phyloP scores from a whole-genome alignment of 2,329 filamentous ascomycete genomes.

The Raffaelea arxii region DNA sequence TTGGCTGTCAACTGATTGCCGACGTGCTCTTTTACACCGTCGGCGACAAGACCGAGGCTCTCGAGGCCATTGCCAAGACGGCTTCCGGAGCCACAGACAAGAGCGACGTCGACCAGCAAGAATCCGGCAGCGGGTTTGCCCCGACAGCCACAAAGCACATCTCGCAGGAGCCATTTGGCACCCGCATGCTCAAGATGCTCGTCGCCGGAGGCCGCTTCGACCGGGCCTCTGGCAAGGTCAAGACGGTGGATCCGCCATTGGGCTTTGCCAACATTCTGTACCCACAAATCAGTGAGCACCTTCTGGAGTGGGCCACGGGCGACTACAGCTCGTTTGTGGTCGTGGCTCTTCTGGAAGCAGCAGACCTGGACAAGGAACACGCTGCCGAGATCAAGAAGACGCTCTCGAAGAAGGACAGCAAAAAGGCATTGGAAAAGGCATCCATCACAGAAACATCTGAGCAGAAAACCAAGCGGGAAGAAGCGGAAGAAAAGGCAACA shows the following conservation, averaged over 20 bases:
- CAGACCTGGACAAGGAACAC: conserved; percentile 59
- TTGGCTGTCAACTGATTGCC: conserved; percentile 77
- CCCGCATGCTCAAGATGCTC: conserved; percentile 82
- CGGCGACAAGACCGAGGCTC: conserved; percentile 66
- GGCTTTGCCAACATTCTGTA: conserved; percentile 78
- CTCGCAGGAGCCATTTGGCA: conserved; percentile 52
- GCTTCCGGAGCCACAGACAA: conserved; percentile 43
- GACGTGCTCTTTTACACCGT: conserved; percentile 70
- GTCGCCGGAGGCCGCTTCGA: conserved; percentile 87
- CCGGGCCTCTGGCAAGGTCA: conserved; percentile 57
- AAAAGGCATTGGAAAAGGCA: conserved; percentile 59
- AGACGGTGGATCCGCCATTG: conserved; percentile 64
- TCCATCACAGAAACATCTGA: conserved; percentile 48
- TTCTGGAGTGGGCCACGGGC: conserved; percentile 78
- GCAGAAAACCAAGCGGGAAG: conserved; percentile 34
- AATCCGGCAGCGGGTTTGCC: conserved; percentile 25
- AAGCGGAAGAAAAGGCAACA: conserved; percentile 32
- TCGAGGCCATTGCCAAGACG: conserved; percentile 58
- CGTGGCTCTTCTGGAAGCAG: conserved; percentile 67
- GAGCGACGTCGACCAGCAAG: conserved; percentile 21
- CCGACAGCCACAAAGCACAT: conserved; percentile 40
- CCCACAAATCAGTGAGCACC: conserved; percentile 62
- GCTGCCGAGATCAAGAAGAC: conserved; percentile 57
- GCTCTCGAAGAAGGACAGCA: conserved; percentile 66
- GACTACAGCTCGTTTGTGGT: conserved; percentile 72